Conservation (phyloP, 2,329 filamentous ascomycete genomes). For the Aureobasidium mangrovei region DNA sequence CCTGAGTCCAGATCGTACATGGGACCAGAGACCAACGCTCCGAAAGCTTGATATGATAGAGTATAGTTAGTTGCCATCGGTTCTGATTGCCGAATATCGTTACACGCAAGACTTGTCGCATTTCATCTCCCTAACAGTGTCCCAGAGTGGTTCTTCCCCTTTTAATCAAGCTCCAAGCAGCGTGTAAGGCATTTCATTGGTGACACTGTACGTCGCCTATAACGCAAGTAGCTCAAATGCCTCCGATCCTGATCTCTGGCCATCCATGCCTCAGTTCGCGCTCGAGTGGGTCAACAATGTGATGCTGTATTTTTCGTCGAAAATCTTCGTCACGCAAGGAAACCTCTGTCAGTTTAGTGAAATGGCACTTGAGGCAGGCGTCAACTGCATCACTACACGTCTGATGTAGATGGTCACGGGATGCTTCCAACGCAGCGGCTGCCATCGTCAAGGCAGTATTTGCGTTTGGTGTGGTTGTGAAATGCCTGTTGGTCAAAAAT, state of each 20-base stretch:
- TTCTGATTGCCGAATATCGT: no score
- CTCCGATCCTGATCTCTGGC: neutral
- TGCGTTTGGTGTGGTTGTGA: neutral
- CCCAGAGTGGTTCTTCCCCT: no score
- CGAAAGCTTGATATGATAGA: neutral
- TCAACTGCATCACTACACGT: neutral
- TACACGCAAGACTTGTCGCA: no score
- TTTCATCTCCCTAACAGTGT: no score
- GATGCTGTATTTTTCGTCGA: neutral
- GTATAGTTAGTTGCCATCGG: no score
- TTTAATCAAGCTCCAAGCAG: neutral
- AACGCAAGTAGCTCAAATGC: no score
- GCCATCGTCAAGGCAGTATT: neutral
- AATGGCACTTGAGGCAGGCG: neutral
- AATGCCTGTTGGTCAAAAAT: neutral
- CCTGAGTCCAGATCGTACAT: constrained; percentile 19
- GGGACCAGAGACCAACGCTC: constrained; percentile 24
- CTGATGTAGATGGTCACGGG: neutral
- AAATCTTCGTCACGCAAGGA: neutral
- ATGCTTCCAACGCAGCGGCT: neutral
- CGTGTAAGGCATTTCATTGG: neutral
- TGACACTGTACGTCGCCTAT: no score
- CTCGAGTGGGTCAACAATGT: neutral
- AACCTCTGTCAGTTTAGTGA: neutral
- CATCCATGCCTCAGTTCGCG: neutral